Conservation (phyloP, 2,329 filamentous ascomycete species). For the Aspergillus jensenii region DNA sequence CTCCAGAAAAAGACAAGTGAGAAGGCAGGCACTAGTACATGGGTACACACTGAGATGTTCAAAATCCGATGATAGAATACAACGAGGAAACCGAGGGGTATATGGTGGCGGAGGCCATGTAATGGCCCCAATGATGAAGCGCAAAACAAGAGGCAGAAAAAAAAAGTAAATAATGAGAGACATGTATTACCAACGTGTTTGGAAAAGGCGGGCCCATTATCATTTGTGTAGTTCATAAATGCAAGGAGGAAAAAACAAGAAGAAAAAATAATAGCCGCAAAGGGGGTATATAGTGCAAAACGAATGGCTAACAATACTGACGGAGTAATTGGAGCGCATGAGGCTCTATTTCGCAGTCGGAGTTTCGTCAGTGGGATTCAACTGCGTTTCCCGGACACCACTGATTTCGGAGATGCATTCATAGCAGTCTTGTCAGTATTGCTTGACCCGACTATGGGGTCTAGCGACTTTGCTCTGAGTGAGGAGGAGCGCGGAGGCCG, state of each 20-base stretch:
- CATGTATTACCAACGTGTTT: background rate
- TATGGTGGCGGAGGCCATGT: slow-evolving; percentile 1
- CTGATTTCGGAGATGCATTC: slow-evolving; percentile 16
- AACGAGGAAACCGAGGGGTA: slow-evolving; percentile 7
- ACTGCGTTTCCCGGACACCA: slow-evolving; percentile 12
- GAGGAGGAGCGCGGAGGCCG: slow-evolving; percentile 43
- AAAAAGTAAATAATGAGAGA: slow-evolving; percentile 6
- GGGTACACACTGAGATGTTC: slow-evolving; percentile 2
- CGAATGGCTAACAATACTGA: slow-evolving; percentile 10
- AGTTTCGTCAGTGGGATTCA: background rate
- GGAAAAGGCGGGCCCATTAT: slow-evolving; percentile 5
- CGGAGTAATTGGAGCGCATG: slow-evolving; percentile 2
- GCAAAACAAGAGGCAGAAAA: background rate
- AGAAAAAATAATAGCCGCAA: slow-evolving; percentile 14
- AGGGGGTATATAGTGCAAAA: slow-evolving; percentile 18
- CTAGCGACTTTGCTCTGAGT: slow-evolving; percentile 22
- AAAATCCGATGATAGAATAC: slow-evolving; percentile 13
- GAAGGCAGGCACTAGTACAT: background rate
- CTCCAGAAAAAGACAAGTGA: slow-evolving; percentile 2
- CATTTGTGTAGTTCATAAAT: slow-evolving; percentile 12
- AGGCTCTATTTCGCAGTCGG: slow-evolving; percentile 8
- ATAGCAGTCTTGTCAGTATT: slow-evolving; percentile 1
- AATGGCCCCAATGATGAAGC: background rate
- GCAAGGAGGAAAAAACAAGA: background rate
- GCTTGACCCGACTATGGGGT: slow-evolving; percentile 14